Base-by-base conservation (phyloP, 225 moss, liverwort and hornwort genomes). In the Bryoerythrophyllum caledonicum region DNA sequence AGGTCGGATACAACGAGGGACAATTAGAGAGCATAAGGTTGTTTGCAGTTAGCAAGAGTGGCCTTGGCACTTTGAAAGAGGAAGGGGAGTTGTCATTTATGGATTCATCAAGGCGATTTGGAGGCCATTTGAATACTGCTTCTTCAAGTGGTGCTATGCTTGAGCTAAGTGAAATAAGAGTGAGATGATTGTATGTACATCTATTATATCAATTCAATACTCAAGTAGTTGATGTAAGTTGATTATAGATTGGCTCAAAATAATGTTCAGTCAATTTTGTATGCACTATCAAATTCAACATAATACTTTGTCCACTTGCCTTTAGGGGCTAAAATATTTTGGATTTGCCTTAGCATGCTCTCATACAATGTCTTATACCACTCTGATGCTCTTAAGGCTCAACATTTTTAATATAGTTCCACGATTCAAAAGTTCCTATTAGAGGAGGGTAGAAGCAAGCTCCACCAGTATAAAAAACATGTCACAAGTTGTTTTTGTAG, bases 161-260 rank as follows among this genome's bases (percentile, higher is more conserved):
- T 48, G 3, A 76, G 49, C 60, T 68, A 7, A 68, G 68, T 68
- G 76, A 60, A 68, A 24, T 76, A 2, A 32, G 67, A 49, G 23
- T 27, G 11, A 67, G 76, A 48, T 76, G 19, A 60, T 76, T 1
- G 1, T 8, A 0, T 21, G 12, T 4, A 9, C n/a, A 9, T 21
- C 0, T n/a, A 1, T 5, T 25, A 1, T n/a, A 60, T 12, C 20
- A 49, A 4, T 11, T 8, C 1, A 2, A 2, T 5, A 11, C 3
- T 9, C 11, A 21, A 24, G 11, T 23, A 10, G 3, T 24, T 24
- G 24, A 11, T 23, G 21, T 21, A 23, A 24, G 10, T 55, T 11
- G 24, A 55, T 11, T 23, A 43, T 13, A 14, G 13, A 43, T 12
- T 30, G 2, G 3, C 4, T 30, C 30, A 30, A 30, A 30, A 30